Evolutionary conservation across 208 protist species (phyloP).

Genomic region (Blechomonas ayalai): DNA sequence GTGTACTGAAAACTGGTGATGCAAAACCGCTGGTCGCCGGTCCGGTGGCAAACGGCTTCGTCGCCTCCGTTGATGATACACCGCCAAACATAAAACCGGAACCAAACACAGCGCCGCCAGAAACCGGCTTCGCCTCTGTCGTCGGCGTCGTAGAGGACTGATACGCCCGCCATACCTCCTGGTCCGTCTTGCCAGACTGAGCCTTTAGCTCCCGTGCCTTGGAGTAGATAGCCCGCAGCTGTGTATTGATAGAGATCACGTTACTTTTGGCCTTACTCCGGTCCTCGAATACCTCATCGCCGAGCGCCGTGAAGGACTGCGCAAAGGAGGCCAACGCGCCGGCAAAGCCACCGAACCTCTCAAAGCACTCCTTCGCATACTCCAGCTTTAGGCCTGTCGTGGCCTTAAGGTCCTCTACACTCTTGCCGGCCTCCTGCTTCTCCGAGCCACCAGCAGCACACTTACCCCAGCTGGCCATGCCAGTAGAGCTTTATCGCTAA

Average conservation of each 20-base stretch:
- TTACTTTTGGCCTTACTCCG: constrained; percentile 21
- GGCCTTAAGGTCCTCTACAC: constrained; percentile 34
- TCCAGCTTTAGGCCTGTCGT: constrained; percentile 55
- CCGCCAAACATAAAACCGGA: constrained; percentile 2
- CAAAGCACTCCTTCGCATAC: constrained; percentile 53
- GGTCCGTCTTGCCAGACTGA: constrained; percentile 22
- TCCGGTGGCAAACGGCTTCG: no score
- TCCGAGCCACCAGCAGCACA: no score
- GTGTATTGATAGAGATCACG: constrained; percentile 48
- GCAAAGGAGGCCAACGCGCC: constrained; percentile 72
- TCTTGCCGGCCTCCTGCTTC: no score
- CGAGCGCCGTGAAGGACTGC: constrained; percentile 47
- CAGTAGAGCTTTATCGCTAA: no score
- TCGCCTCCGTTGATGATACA: not conserved
- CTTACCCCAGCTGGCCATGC: no score
- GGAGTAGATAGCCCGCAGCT: constrained; percentile 54
- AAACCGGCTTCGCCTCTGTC: not conserved
- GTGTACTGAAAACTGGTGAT: not conserved
- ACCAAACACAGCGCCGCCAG: not conserved
- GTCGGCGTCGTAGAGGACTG: not conserved
- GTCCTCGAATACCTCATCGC: constrained; percentile 49
- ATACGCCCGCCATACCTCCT: constrained; percentile 50
- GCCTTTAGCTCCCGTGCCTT: constrained; percentile 48
- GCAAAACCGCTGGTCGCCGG: no score
- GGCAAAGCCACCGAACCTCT: constrained; percentile 43